Base-by-base conservation (phyloP, 192 early-diverging fungal genomes). In the Chytriomyces hyalinus region DNA sequence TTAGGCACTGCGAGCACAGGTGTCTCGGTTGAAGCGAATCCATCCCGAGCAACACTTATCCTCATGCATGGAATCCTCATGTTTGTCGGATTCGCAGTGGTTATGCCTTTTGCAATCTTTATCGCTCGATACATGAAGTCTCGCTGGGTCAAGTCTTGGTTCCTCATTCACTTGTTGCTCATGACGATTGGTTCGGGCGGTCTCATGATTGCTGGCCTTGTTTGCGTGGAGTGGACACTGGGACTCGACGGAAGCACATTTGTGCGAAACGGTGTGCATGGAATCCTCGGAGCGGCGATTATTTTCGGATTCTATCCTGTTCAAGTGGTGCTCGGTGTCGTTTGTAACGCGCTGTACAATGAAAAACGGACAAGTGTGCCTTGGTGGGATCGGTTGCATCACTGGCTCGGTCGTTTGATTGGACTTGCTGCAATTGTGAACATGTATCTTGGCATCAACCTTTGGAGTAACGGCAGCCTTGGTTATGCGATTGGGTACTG, bases 321-420 rank as follows among this genome's bases (percentile, higher is more conserved):
- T 20, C 84, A 85, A 49, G 49, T 81, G 4, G 65, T 72, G 11
- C 77, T 84, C 36, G 84, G 84, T 1, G 45, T 83, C 20, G 73
- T 82, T 11, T 20, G 47, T 3, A 75, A 85, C 73, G 24, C 59
- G 43, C 15, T 82, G 53, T 85, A 50, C 36, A n/a, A 11, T 5
- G n/a, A 69, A 22, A 71, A 77, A 13, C 17, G 84, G 43, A 80
- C 48, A 13, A 11, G n/a, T 26, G 64, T 80, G 26, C 84, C 84
- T n/a, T 80, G 76, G 77, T 80, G 76, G 80, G 84, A 85, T 59
- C n/a, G 72, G 36, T 28, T 78, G 50, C 87, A 88, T 80, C 83
- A 84, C 72, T 84, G 83, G 83, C 10, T 59, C 10, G 71, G 71
- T 62, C 71, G 71, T 9, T 44, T 61, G n/a, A 17, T 45, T n/a